These are phyloP conservation scores for Hypholoma fasciculare DNA, from an alignment of 768 basidiomycete species.

Conservation along the genomic window DNA sequence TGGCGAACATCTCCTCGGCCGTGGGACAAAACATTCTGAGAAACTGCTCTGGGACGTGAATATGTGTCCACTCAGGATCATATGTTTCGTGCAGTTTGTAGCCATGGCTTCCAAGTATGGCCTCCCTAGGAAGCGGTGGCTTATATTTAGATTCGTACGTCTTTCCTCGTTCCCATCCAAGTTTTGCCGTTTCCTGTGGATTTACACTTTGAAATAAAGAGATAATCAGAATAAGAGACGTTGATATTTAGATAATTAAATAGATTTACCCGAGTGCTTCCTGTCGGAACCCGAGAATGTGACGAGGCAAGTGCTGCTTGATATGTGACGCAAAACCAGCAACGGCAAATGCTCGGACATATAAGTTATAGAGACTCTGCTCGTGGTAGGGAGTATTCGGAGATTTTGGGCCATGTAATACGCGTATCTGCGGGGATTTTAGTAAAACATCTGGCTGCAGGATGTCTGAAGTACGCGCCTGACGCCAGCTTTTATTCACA, in stretches of 20 bases:
- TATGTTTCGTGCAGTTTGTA: constrained; percentile 22
- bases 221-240: too few species aligned
- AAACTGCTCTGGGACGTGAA: constrained; percentile 24
- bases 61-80: constrained; percentile 23
- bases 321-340: constrained; percentile 16
- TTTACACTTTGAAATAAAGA: constrained; percentile 20
- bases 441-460: neutral
- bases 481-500: constrained; percentile 26
- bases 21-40: constrained; percentile 23
- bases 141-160: constrained; percentile 22
- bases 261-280: constrained; percentile 23
- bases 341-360: constrained; percentile 16
- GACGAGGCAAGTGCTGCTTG: constrained; percentile 25
- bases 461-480: constrained; percentile 15
- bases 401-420: constrained; percentile 17
- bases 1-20: constrained; percentile 21
- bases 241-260: neutral
- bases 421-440: constrained; percentile 12
- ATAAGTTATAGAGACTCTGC: constrained; percentile 23
- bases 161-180: constrained; percentile 24
- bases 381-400: constrained; percentile 20
- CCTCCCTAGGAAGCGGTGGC: constrained; percentile 26
- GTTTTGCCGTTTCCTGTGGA: constrained; percentile 17
- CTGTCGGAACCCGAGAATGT: constrained; percentile 24
- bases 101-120: constrained; percentile 25